These are phyloP conservation scores for Porphyra umbilicalis DNA, from an alignment of 31 red algal genomes.

Conservation along the genomic window DNA sequence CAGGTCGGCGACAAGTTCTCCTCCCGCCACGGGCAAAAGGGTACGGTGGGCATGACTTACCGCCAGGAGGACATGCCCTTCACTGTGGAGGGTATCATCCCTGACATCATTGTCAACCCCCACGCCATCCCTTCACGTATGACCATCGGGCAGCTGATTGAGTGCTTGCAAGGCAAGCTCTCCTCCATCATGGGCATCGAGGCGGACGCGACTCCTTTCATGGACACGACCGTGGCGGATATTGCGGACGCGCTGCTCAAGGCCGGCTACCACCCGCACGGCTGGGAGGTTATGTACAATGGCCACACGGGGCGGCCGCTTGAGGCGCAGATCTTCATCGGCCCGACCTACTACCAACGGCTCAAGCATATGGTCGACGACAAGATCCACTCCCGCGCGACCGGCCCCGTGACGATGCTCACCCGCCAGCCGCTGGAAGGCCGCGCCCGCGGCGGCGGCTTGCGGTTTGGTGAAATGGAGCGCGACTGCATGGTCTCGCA, in stretches of 20 bases:
- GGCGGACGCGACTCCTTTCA: conserved; percentile 94
- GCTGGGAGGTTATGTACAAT: conserved; percentile 96
- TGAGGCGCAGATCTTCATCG: conserved; percentile 93
- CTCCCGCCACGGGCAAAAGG: conserved; percentile 96
- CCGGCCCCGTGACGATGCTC: conserved; percentile 83
- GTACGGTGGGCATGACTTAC: conserved; percentile 78
- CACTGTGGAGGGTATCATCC: conserved; percentile 79
- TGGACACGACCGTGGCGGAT: conserved; percentile 80
- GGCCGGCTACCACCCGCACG: conserved; percentile 89
- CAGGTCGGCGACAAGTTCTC: conserved; percentile 99
- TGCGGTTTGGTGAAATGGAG: conserved; percentile 99
- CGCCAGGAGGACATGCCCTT: conserved; percentile 98
- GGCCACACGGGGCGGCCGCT: conserved; percentile 88
- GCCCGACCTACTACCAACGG: conserved; percentile 92
- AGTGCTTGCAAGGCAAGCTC: conserved; percentile 81
- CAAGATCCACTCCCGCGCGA: conserved; percentile 90
- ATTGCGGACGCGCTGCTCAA: conserved; percentile 52
- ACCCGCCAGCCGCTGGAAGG: conserved; percentile 96
- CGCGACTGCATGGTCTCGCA: conserved; percentile 93
- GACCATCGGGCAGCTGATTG: conserved; percentile 97
- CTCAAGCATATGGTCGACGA: conserved; percentile 98
- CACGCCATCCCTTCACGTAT: conserved; percentile 98
- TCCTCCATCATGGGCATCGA: conserved; percentile 80
- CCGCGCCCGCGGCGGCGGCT: conserved; percentile 72
- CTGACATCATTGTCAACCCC: conserved; percentile 99